Percentiles rank a stretch among this genome's conserved stretches.
Evolutionary conservation across 345 rosid genomes (phyloP).

Genomic region (Tarenaya hassleriana): DNA sequence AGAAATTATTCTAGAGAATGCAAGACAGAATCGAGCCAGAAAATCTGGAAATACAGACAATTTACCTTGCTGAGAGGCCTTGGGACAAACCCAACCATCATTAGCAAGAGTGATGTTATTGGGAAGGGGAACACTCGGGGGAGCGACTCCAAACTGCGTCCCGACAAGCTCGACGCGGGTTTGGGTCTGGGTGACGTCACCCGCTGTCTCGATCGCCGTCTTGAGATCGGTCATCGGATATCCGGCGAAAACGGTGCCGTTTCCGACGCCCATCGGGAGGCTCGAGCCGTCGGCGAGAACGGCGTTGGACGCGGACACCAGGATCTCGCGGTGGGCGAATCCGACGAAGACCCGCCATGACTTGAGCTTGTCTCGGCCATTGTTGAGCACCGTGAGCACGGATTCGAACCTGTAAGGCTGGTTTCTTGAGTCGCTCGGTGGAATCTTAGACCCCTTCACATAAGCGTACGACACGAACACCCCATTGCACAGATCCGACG

Average conservation of each 20-base stretch:
- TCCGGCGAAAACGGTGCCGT: conserved; percentile 72
- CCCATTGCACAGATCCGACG: conserved; percentile 44
- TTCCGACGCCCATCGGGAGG: conserved; percentile 54
- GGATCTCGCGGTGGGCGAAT: conserved; percentile 58
- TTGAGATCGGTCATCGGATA: conserved; percentile 66
- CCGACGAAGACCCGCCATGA: conserved; percentile 80
- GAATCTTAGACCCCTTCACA: conserved; percentile 38
- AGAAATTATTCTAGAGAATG: conserved; percentile 2
- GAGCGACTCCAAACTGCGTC: conserved; percentile 81
- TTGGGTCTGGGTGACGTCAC: conserved; percentile 73
- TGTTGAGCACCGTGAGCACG: conserved; percentile 58
- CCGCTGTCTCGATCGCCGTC: conserved; percentile 88
- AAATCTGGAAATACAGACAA: conserved; percentile 3
- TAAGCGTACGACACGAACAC: conserved; percentile 61
- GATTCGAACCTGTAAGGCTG: conserved; percentile 91
- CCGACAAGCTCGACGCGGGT: conserved; percentile 69
- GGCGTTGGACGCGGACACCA: conserved; percentile 70
- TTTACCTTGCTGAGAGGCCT: conserved; percentile 22
- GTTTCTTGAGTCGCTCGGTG: conserved; percentile 45
- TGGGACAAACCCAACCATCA: conserved; percentile 69
- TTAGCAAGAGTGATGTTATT: conserved; percentile 54
- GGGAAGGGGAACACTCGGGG: conserved; percentile 67
- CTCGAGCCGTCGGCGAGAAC: conserved; percentile 64
- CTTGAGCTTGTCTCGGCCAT: conserved; percentile 65
- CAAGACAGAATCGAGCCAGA: conserved; percentile 1